Evolutionary conservation across 352 stramenopile species (phyloP), one percentile per base, ranked within the genome.

Genomic region (Achlya hypogyna): DNA sequence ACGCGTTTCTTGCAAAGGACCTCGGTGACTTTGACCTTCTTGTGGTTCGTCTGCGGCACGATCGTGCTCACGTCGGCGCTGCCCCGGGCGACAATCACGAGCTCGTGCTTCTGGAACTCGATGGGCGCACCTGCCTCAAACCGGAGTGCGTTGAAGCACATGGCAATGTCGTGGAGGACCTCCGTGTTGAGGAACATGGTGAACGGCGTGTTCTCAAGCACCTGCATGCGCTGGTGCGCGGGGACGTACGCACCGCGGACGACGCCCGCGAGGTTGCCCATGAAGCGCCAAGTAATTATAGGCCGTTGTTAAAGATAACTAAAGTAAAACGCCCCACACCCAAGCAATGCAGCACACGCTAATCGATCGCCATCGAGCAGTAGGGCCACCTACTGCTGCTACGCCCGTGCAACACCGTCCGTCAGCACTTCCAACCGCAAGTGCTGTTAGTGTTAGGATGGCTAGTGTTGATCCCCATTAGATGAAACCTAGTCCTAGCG

Each of bases 171-270:
- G 16, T 75, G 62, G 25, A 84, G 60, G 52, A 77, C 71, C 31
- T 74, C 75, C 1, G 75, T 73, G 70, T 87, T 76, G 72, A 89
- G 77, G 65, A 88, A 79, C 63, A 82, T 77, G 71, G 86, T 84
- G 66, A 87, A 88, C 27, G 79, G 78, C 38, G 78, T 68, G 56
- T 79, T 82, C 59, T 79, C 76, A 22, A 88, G 73, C 52, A 74
- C 53, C 14, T 62, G 25, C 53, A 62, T n/a, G 5, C 23, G 14
- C 53, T 45, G 38, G 38, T 45, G 38, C 38, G 38, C n/a, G 12
- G 38, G 38, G 38, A 45, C 38, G 38, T 45, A 45, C 38, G 38
- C 38, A n/a, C n/a, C n/a, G n/a, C n/a, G n/a, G n/a, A n/a, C n/a
- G n/a, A n/a, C n/a, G 38, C 25, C 28, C 31, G 49, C 53, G 31